These are phyloP conservation scores for Penicilliopsis zonata DNA, from an alignment of 495 filamentous ascomycete genomes.

Conservation along the genomic window DNA sequence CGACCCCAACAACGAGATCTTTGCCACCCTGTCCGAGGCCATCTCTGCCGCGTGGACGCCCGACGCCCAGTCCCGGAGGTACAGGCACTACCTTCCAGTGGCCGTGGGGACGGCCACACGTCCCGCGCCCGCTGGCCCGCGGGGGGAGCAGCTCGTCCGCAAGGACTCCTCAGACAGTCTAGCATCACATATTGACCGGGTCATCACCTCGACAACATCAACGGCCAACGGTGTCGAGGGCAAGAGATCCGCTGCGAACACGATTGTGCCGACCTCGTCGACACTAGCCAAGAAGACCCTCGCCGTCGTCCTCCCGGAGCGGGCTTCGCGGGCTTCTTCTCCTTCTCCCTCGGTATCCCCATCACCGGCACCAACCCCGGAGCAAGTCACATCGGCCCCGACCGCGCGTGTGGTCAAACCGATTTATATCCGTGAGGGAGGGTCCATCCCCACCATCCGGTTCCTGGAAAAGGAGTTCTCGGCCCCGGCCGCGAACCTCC, in stretches of 20 bases:
- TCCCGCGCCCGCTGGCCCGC: constrained; percentile 3
- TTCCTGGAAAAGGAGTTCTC: constrained; percentile 93
- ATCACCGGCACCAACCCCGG: background rate
- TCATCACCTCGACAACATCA: constrained; percentile 32
- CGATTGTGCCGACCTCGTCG: constrained; percentile 42
- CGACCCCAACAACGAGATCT: constrained; percentile 82
- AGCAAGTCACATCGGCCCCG: background rate
- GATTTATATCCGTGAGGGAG: constrained; percentile 91
- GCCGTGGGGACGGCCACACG: background rate
- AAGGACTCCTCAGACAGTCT: constrained; percentile 33
- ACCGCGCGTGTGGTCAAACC: constrained; percentile 16
- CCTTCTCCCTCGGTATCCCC: background rate
- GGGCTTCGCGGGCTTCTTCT: background rate
- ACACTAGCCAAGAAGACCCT: constrained; percentile 34
- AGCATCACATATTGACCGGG: constrained; percentile 33
- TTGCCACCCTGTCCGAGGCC: constrained; percentile 75
- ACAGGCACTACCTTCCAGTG: constrained; percentile 10
- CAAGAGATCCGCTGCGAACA: constrained; percentile 25
- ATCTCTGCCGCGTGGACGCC: constrained; percentile 68
- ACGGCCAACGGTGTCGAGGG: constrained; percentile 19
- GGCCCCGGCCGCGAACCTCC: constrained; percentile 85
- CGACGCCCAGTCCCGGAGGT: constrained; percentile 14
- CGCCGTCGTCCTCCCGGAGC: background rate
- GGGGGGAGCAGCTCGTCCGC: constrained; percentile 12
- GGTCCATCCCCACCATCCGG: constrained; percentile 82